A percentile compares a stretch with the other conserved stretches of the same genome.
Evolutionary conservation across 768 basidiomycete genomes (phyloP).

Genomic region (Mrakia gelida): DNA sequence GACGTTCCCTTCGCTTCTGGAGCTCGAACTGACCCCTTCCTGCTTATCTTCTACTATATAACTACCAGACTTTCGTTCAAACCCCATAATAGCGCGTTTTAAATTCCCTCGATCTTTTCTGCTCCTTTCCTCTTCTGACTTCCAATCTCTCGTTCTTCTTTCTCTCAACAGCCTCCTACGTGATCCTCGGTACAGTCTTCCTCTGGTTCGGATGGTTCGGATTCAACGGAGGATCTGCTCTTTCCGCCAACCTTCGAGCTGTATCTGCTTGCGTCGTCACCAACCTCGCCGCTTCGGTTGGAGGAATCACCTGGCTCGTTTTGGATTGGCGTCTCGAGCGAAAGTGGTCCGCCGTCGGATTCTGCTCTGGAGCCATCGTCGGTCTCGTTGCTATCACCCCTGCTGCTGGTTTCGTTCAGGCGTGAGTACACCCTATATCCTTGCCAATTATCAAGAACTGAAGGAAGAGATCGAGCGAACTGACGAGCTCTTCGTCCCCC

Average conservation of each 20-base stretch:
- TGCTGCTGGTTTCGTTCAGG: constrained; percentile 71
- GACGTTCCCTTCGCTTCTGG: no score
- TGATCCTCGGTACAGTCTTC: constrained; percentile 75
- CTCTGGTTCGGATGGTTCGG: constrained; percentile 74
- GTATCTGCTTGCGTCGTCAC: constrained; percentile 83
- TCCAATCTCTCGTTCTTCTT: no score
- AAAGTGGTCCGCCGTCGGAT: constrained; percentile 84
- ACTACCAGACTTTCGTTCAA: constrained; percentile 65
- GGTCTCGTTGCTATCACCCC: constrained; percentile 87
- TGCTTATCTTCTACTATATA: neutral
- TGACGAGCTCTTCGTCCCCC: no score
- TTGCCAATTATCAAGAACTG: no score
- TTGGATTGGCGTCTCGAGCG: constrained; percentile 72
- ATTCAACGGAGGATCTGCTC: constrained; percentile 83
- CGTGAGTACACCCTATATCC: constrained; percentile 35
- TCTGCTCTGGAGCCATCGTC: constrained; percentile 85
- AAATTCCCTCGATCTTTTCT: no score
- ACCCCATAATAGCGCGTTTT: constrained; percentile 62
- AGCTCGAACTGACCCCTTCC: neutral
- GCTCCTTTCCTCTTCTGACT: no score
- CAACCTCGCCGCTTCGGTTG: constrained; percentile 58
- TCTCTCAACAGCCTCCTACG: constrained; percentile 53
- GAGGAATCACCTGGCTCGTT: constrained; percentile 70
- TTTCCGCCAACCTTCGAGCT: constrained; percentile 80
- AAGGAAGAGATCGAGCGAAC: no score